phyloP scores from a whole-genome alignment of 192 early-diverging fungal genomes.

The Diversispora epigaea region DNA sequence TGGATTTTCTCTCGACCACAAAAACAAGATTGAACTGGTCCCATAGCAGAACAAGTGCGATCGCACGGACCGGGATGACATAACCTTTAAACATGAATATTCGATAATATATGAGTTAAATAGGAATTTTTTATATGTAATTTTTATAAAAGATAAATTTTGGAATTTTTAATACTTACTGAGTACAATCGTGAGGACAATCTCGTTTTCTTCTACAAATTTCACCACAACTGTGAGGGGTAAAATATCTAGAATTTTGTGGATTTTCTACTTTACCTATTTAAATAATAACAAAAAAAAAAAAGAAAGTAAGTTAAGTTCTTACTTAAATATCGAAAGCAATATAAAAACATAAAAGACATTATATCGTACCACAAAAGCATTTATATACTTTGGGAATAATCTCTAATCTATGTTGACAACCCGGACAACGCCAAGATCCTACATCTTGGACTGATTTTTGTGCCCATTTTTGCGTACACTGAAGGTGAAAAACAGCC shows the following conservation, averaged over 20 bases:
- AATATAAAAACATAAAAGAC: neutral
- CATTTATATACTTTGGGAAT: conserved; percentile 78
- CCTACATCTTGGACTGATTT: conserved; percentile 44
- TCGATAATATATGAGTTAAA: conserved; percentile 2
- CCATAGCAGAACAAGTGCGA: conserved; percentile 75
- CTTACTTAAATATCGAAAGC: neutral
- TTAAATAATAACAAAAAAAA: neutral
- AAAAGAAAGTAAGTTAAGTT: neutral
- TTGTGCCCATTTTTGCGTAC: conserved; percentile 77
- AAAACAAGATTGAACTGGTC: conserved; percentile 73
- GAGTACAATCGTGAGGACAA: conserved; percentile 78
- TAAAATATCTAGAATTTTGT: conserved; percentile 56
- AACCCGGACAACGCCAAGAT: conserved; percentile 91
- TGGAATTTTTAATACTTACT: conserved; percentile 40
- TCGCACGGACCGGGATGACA: conserved; percentile 96
- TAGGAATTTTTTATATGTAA: neutral
- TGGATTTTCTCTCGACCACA: conserved; percentile 75
- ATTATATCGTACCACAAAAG: conserved; percentile 71
- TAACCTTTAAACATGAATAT: conserved; percentile 40
- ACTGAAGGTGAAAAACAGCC: conserved; percentile 88
- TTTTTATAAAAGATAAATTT: neutral
- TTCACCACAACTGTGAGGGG: conserved; percentile 85
- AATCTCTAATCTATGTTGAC: conserved; percentile 67
- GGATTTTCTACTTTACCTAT: conserved; percentile 65
- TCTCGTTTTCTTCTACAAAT: conserved; percentile 64